These are phyloP conservation scores for Alternaria rosae DNA, from an alignment of 2,329 filamentous ascomycete species.

Conservation along the genomic window DNA sequence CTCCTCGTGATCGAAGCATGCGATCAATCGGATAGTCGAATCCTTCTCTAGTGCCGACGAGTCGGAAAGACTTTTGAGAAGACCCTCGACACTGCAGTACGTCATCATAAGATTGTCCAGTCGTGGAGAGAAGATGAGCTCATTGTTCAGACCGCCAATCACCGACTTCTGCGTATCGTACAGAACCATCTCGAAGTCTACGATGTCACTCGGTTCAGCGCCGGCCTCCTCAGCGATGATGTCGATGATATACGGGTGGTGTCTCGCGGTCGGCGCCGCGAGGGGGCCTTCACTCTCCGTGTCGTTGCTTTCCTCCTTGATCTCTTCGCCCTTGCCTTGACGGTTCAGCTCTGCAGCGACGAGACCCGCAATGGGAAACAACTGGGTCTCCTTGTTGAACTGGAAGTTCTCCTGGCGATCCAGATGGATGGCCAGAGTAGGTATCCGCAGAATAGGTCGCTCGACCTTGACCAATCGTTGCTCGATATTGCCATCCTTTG, in stretches of 20 bases:
- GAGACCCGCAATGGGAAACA: conserved; percentile 91
- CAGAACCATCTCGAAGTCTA: conserved; percentile 96
- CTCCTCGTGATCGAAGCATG: conserved; percentile 97
- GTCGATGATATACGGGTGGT: conserved; percentile 87
- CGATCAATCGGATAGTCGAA: conserved; percentile 84
- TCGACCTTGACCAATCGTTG: conserved; percentile 91
- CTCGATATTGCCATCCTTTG: conserved; percentile 74
- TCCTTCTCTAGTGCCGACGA: conserved; percentile 75
- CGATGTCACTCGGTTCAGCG: conserved; percentile 72
- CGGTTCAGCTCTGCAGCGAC: conserved; percentile 88
- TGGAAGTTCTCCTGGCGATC: conserved; percentile 85
- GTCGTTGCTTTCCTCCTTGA: conserved; percentile 53
- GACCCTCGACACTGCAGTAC: conserved; percentile 85
- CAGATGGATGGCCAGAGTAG: conserved; percentile 92
- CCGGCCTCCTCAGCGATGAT: conserved; percentile 82
- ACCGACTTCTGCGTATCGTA: conserved; percentile 94
- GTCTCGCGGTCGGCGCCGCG: conserved; percentile 78
- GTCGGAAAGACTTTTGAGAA: conserved; percentile 78
- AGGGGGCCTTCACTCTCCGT: conserved; percentile 61
- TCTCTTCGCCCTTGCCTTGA: conserved; percentile 62
- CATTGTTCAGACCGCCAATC: conserved; percentile 87
- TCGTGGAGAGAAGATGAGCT: conserved; percentile 95
- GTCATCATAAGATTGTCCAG: conserved; percentile 97
- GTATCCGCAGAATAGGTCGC: conserved; percentile 87
- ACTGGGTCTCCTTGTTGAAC: conserved; percentile 96